Conservation (phyloP, 192 early-diverging fungal species). For the Coemansia sp. region DNA sequence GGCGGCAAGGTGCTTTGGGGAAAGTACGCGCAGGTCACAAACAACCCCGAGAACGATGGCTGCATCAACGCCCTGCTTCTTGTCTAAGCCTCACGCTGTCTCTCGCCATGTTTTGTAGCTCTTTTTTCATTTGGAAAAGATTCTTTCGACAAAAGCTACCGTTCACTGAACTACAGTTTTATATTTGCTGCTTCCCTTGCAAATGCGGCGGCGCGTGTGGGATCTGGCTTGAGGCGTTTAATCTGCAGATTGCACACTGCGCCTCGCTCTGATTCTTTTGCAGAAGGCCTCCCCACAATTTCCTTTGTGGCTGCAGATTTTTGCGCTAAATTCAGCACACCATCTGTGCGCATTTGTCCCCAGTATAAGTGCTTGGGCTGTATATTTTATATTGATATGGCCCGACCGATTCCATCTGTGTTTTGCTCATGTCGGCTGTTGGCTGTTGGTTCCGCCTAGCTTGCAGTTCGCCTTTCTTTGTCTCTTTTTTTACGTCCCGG, state of each 20-base stretch:
- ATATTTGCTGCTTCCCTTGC: too few relatives aligned
- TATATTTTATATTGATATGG: not conserved
- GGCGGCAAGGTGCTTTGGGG: constrained; percentile 99
- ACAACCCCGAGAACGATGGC: constrained; percentile 99
- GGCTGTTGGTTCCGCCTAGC: not conserved
- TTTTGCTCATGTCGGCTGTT: too few relatives aligned
- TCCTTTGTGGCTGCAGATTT: too few relatives aligned
- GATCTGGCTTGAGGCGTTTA: too few relatives aligned
- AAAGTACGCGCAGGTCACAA: constrained; percentile 92
- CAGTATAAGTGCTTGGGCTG: too few relatives aligned
- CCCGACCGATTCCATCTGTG: too few relatives aligned
- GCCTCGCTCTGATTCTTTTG: too few relatives aligned
- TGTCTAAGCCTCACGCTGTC: constrained; percentile 59
- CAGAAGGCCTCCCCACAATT: too few relatives aligned
- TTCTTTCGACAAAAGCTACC: not conserved
- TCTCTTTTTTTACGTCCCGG: not conserved
- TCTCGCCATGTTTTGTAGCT: not conserved
- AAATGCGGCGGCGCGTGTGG: too few relatives aligned
- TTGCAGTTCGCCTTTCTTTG: not conserved
- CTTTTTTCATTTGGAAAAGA: not conserved
- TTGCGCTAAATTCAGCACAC: too few relatives aligned
- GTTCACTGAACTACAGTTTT: too few relatives aligned
- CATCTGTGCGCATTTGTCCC: not conserved
- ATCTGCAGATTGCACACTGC: too few relatives aligned
- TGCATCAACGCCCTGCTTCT: constrained; percentile 92